Evolutionary conservation across 2,329 filamentous ascomycete genomes (phyloP), one percentile per base, ranked within the genome.

Genomic region (Colletotrichum musicola): DNA sequence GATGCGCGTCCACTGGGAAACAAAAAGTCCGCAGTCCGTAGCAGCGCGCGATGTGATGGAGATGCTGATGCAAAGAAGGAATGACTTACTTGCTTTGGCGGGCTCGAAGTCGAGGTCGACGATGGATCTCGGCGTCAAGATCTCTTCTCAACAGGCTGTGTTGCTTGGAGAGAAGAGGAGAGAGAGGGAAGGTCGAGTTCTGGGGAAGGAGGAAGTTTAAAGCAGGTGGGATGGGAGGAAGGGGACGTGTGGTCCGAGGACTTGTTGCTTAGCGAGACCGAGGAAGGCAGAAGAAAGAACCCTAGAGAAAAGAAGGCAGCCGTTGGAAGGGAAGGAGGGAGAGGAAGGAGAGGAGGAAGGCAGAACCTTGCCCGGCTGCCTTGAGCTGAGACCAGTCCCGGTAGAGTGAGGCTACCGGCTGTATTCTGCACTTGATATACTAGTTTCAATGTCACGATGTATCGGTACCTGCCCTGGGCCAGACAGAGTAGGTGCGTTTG

Each of bases 11-110:
- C 10, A 10, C 30, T 10, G 30, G 30, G 30, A 35, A 35, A 35
- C 30, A 10, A 35, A 35, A 35, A 35, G 1, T 10, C 10, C 30
- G 30, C 30, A 35, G 10, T 9, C 30, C 2, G 7, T 35, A 10
- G 30, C 9, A 35, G 12, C 30, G 30, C 30, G 9, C 7, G 30
- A 35, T 35, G 63, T 14, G 53, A 2, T n/a, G 18, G 27, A 13
- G 20, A 5, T 42, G 14, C 27, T n/a, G 42, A 49, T 38, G 7
- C 40, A 9, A 49, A 51, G 30, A 13, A 40, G 40, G 40, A 18
- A 12, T 13, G 6, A 49, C 64, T 22, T 49, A 68, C 64, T 27
- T 58, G 27, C 47, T 47, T 30, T 38, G 27, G 4, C 14, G n/a
- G 16, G 25, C 22, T 13, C 22, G 30, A 38, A 12, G 4, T 27